A percentile compares a stretch with the other conserved stretches of the same genome.
These are phyloP conservation scores for Rhizophora mangle DNA, from an alignment of 345 rosid species.

Conservation along the genomic window DNA sequence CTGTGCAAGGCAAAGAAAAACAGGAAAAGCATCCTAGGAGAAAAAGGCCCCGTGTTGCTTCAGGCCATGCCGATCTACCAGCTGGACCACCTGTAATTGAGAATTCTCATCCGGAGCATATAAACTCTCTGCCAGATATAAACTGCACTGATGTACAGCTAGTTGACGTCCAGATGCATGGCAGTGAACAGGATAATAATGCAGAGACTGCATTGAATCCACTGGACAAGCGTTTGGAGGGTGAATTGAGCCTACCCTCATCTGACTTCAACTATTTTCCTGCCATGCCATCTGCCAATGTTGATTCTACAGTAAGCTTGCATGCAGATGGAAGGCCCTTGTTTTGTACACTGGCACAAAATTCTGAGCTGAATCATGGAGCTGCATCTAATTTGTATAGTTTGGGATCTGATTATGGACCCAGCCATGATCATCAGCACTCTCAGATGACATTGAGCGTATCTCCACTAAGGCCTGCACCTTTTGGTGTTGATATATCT, in stretches of 20 bases:
- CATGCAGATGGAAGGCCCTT: conserved; percentile 53
- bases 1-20: conserved; percentile 39
- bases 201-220: conserved; percentile 30
- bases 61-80: conserved; percentile 36
- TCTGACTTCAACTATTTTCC: conserved; percentile 44
- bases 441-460: conserved; percentile 38
- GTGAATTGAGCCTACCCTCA: conserved; percentile 27
- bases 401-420: conserved; percentile 44
- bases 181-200: conserved; percentile 33
- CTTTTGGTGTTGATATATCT: conserved; percentile 30
- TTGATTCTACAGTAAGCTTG: conserved; percentile 41
- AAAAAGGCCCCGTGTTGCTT: conserved; percentile 41
- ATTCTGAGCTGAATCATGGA: conserved; percentile 43
- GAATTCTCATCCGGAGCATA: conserved; percentile 32
- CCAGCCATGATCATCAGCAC: conserved; percentile 39
- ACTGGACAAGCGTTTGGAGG: conserved; percentile 41
- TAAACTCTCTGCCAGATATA: conserved; percentile 54
- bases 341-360: conserved; percentile 46
- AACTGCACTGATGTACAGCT: conserved; percentile 41
- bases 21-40: conserved; percentile 38
- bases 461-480: conserved; percentile 38
- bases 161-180: conserved; percentile 41
- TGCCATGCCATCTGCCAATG: conserved; percentile 42
- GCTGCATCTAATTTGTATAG: conserved; percentile 43
- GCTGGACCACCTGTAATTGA: conserved; percentile 27